Percentiles rank a stretch among this genome's conserved stretches.
Evolutionary conservation across 305 asterid species (phyloP).

Genomic region (Nicotiana rustica): DNA sequence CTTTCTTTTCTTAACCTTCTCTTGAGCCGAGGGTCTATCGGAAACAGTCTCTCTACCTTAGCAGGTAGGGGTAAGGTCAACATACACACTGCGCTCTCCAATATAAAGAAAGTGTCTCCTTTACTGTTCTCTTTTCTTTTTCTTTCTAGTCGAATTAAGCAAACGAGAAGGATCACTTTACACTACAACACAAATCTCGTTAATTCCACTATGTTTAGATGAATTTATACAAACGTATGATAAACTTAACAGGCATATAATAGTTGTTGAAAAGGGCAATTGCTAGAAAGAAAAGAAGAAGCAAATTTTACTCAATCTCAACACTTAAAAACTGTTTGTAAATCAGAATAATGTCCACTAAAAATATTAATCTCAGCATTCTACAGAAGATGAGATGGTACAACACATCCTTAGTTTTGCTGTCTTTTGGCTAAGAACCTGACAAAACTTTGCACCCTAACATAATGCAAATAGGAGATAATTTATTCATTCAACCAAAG

Average conservation of each 20-base stretch:
- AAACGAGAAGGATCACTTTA: background rate
- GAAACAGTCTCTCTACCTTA: too few relatives aligned
- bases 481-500: constrained; percentile 69
- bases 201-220: background rate
- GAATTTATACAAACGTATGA: background rate
- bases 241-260: background rate
- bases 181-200: background rate
- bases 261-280: background rate
- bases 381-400: constrained; percentile 18
- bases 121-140: too few relatives aligned
- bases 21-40: too few relatives aligned
- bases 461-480: background rate
- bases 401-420: background rate
- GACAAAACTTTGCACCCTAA: background rate
- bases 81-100: too few relatives aligned
- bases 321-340: background rate
- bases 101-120: too few relatives aligned
- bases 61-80: too few relatives aligned
- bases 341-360: background rate
- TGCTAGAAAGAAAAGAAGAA: background rate
- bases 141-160: too few relatives aligned
- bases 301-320: background rate
- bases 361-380: background rate
- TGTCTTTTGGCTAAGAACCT: background rate
- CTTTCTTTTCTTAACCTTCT: too few relatives aligned